phyloP scores from a whole-genome alignment of 306 rosid genomes.

The Astragalus membranaceus region DNA sequence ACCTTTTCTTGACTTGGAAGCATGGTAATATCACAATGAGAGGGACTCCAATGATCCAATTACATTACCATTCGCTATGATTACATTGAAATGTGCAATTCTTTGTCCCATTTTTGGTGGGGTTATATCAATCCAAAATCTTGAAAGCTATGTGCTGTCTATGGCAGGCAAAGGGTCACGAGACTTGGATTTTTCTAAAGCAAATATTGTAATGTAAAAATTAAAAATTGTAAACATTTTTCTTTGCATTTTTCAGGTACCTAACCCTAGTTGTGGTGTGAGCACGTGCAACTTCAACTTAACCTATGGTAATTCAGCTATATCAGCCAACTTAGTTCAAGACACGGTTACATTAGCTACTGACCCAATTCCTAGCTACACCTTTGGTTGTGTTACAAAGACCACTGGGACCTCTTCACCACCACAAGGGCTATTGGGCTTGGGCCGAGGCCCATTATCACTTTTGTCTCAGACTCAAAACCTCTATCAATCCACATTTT shows the following conservation, averaged over 20 bases:
- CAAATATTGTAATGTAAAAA: neutral
- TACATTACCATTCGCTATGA: neutral
- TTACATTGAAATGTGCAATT: neutral
- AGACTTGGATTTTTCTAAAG: slow-evolving; percentile 8
- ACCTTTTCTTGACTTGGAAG: neutral
- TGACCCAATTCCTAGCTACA: slow-evolving; percentile 52
- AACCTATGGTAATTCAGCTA: slow-evolving; percentile 69
- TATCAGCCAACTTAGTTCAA: slow-evolving; percentile 56
- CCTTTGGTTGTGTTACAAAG: slow-evolving; percentile 72
- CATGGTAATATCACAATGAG: neutral
- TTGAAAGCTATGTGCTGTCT: neutral
- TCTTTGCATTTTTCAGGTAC: slow-evolving; percentile 45
- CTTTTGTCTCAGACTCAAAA: slow-evolving; percentile 65
- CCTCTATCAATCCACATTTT: slow-evolving; percentile 80
- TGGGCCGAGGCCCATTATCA: slow-evolving; percentile 94
- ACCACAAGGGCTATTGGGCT: slow-evolving; percentile 78
- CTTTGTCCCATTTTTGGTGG: slow-evolving; percentile 3
- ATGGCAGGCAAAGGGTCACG: slow-evolving; percentile 36
- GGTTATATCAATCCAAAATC: slow-evolving; percentile 2
- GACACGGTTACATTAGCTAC: slow-evolving; percentile 69
- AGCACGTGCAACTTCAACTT: slow-evolving; percentile 69
- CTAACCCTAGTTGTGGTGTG: slow-evolving; percentile 67
- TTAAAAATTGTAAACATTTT: neutral
- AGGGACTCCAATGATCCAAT: neutral
- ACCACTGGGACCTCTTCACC: slow-evolving; percentile 62